phyloP scores from a whole-genome alignment of 2,329 filamentous ascomycete genomes.

The Ceratocystis smalleyi region DNA sequence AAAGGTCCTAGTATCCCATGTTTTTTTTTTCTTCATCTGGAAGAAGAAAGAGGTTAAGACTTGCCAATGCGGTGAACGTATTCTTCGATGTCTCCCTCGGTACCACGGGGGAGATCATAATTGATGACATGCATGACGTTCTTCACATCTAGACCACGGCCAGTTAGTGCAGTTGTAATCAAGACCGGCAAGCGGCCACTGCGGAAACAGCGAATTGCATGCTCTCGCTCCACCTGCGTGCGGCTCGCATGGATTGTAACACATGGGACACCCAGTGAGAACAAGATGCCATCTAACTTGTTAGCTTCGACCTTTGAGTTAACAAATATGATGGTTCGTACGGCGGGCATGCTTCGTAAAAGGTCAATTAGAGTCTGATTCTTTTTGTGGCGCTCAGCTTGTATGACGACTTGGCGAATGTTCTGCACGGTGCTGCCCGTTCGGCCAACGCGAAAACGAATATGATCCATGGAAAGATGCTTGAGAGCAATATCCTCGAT shows the following conservation, averaged over 20 bases:
- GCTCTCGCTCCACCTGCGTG: conserved; percentile 81
- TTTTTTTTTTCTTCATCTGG: too few relatives aligned
- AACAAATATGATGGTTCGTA: conserved; percentile 77
- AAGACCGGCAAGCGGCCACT: conserved; percentile 60
- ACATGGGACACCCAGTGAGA: conserved; percentile 60
- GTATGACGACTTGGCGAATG: conserved; percentile 64
- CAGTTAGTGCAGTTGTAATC: conserved; percentile 71
- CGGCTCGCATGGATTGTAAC: conserved; percentile 81
- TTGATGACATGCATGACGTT: conserved; percentile 89
- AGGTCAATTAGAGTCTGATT: conserved; percentile 55
- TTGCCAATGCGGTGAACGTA: conserved; percentile 88
- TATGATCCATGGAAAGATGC: conserved; percentile 56
- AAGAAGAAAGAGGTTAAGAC: conserved; percentile 18
- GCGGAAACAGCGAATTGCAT: conserved; percentile 75
- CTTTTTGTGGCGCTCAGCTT: conserved; percentile 51
- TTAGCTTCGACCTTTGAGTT: conserved; percentile 69
- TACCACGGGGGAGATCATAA: conserved; percentile 61
- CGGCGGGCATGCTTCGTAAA: conserved; percentile 51
- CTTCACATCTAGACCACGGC: conserved; percentile 75
- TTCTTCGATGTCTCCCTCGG: conserved; percentile 78
- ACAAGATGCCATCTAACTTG: conserved; percentile 74
- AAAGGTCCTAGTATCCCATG: too few relatives aligned
- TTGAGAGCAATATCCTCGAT: conserved; percentile 62
- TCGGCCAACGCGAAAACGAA: conserved; percentile 75
- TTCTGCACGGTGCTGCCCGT: conserved; percentile 70